Evolutionary conservation across 306 rosid species (phyloP), one percentile per base, ranked within the genome.

Genomic region (Gastrolobium bilobum): DNA sequence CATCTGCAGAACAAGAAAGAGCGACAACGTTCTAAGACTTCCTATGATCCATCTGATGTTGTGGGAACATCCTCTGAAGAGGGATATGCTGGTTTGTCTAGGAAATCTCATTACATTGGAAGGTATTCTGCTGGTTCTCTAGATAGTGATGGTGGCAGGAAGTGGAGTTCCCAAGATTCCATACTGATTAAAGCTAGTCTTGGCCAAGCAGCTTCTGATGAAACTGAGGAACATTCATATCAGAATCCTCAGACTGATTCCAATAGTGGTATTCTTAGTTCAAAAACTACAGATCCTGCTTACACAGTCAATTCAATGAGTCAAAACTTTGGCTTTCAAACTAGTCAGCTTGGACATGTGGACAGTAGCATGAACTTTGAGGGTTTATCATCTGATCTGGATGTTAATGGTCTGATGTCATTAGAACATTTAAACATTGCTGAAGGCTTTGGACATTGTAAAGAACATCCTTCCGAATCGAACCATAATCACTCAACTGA

Each of bases 51-150:
- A 46, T 91, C 93, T 76, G 99, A 96, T 90, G 88, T 78, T 67
- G 92, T 90, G 68, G 99, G 97, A 83, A 85, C 98, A 84, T 93
- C 98, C 50, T 91, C 94, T 77, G 99, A 96, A 75, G 99, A 96
- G 69, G 98, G 98, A 44, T 90, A 89, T 80, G 81, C 84, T 76
- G 87, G 96, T 52, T 79, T 83, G 48, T 82, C 98, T 56, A 91
- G 92, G 89, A 96, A 93, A 84, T 82, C 85, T 71, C 84, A 87
- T 69, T 89, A 87, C 80, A 84, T 82, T 46, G 90, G 97, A 53
- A 89, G 97, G 86, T 93, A 93, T 81, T 91, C 97, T 65, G 88
- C 91, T 69, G 96, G 98, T 88, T 93, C 98, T 44, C 83, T 89
- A 61, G 98, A 96, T 80, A 76, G 89, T 70, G 97, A 93, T 75